Base-by-base conservation (phyloP, 2,329 filamentous ascomycete species). In the Leptographium radiaticola region DNA sequence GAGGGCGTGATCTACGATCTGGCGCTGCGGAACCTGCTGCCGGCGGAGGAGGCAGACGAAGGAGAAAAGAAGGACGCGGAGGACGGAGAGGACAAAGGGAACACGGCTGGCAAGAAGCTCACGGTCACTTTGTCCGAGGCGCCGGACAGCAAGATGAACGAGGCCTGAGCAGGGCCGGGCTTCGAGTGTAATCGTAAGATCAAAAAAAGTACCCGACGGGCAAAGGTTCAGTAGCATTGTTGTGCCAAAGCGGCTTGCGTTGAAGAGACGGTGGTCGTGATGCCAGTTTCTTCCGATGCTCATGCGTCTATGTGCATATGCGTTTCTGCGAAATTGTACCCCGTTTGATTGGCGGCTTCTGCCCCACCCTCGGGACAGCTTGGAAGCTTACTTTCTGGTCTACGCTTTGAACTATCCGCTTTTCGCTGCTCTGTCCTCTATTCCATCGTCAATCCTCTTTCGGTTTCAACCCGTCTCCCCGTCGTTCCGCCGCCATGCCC, bases 1-100 rank as follows among this genome's bases (percentile, higher is more conserved):
- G 93, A 98, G 74, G 93, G 97, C 65, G 89, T 98, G 13, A 91
- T 97, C 51, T 98, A 98, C 65, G 93, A 98, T 67, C 72, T 98
- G 54, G 91, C 87, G 30, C 71, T 98, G 65, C 80, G 93, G 56
- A 91, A 93, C 51, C 68, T 97, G 64, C 76, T 94, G 49, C 80
- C 84, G 46, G 67, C 49, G 2, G 70, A 67, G 59, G 61, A 63
- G 50, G 60, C 58, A 10, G 63, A 64, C 57, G 67, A 61, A 55
- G 40, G 18, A 38, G 40, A 46, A 30, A 25, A 1, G 30, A n/a
- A 52, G 18, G 34, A 30, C 20, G n/a, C 15, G 4, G 38, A 40
- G 38, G 38, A 40, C 40, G 16, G 6, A 4, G 16, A 43, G 40
- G 7, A 7, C 16, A 44, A 13, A 10, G 20, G 10, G 10, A 9